Conservation (phyloP, 805 yeast species). For the Saccharomycopsis babjevae region DNA sequence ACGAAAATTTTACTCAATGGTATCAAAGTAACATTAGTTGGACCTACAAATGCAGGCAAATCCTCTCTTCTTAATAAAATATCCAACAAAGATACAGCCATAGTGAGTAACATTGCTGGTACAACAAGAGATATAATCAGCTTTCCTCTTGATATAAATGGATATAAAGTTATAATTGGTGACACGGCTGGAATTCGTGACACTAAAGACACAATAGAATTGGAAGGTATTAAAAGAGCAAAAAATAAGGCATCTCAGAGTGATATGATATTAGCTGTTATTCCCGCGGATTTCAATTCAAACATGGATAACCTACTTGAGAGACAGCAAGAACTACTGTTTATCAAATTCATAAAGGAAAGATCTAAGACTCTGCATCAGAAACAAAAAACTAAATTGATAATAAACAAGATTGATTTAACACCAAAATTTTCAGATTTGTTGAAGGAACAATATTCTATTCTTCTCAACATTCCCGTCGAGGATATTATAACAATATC, state of each 20-base stretch:
- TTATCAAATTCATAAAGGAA: not conserved
- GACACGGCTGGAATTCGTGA: slow-evolving; percentile 75
- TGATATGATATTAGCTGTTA: slow-evolving; percentile 59
- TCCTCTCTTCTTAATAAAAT: slow-evolving; percentile 74
- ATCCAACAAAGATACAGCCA: slow-evolving; percentile 74
- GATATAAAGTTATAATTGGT: slow-evolving; percentile 73
- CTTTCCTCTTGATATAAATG: slow-evolving; percentile 68
- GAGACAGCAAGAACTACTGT: not conserved
- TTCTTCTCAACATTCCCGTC: slow-evolving; percentile 24
- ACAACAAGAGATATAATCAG: slow-evolving; percentile 88
- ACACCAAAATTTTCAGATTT: slow-evolving; percentile 21
- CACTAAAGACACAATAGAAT: slow-evolving; percentile 48
- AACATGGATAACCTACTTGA: not conserved
- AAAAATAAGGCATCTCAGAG: slow-evolving; percentile 45
- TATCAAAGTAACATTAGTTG: slow-evolving; percentile 60
- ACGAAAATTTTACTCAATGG: slow-evolving; percentile 65
- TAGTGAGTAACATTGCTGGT: slow-evolving; percentile 86
- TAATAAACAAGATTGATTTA: slow-evolving; percentile 56
- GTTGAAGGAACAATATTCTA: slow-evolving; percentile 19
- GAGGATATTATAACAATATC: slow-evolving; percentile 38
- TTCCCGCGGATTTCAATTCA: slow-evolving; percentile 31
- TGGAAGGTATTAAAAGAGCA: slow-evolving; percentile 76
- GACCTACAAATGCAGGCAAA: slow-evolving; percentile 96
- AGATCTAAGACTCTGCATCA: slow-evolving; percentile 11
- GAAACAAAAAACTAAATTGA: slow-evolving; percentile 29